A percentile compares a stretch with the other conserved stretches of the same genome.
These are phyloP conservation scores for Sarocladium kiliense DNA, from an alignment of 2,329 filamentous ascomycete species.

Conservation along the genomic window DNA sequence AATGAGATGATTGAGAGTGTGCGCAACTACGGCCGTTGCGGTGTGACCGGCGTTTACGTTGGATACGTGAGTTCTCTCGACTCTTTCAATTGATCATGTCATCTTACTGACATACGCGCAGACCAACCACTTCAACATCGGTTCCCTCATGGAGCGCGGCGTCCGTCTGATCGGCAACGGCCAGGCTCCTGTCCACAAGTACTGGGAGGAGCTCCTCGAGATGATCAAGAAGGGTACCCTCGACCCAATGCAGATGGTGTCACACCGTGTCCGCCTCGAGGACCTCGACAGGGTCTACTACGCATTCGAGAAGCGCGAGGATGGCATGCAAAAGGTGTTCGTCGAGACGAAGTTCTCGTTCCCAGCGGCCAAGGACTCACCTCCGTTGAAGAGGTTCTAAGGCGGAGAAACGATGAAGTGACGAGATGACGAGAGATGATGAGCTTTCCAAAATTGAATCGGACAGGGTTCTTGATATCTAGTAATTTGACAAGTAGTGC, in stretches of 20 bases:
- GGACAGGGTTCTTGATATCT: background rate
- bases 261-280: slow-evolving; percentile 70
- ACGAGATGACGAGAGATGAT: slow-evolving; percentile 2
- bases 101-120: slow-evolving; percentile 19
- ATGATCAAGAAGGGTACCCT: slow-evolving; percentile 63
- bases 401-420: background rate
- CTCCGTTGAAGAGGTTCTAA: slow-evolving; percentile 37
- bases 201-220: slow-evolving; percentile 74
- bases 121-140: slow-evolving; percentile 80
- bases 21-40: slow-evolving; percentile 65
- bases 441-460: background rate
- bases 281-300: slow-evolving; percentile 64
- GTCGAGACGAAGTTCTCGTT: slow-evolving; percentile 53
- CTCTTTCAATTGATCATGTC: background rate
- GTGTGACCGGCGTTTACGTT: slow-evolving; percentile 68
- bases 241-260: slow-evolving; percentile 75
- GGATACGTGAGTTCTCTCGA: slow-evolving; percentile 42
- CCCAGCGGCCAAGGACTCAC: slow-evolving; percentile 37
- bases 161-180: slow-evolving; percentile 68
- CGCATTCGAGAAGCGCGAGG: slow-evolving; percentile 56
- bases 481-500: background rate
- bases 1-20: slow-evolving; percentile 78
- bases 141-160: slow-evolving; percentile 81
- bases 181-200: slow-evolving; percentile 71
- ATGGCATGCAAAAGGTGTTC: slow-evolving; percentile 78